Evolutionary conservation across 345 rosid species (phyloP).

Genomic region (Populus simonii): DNA sequence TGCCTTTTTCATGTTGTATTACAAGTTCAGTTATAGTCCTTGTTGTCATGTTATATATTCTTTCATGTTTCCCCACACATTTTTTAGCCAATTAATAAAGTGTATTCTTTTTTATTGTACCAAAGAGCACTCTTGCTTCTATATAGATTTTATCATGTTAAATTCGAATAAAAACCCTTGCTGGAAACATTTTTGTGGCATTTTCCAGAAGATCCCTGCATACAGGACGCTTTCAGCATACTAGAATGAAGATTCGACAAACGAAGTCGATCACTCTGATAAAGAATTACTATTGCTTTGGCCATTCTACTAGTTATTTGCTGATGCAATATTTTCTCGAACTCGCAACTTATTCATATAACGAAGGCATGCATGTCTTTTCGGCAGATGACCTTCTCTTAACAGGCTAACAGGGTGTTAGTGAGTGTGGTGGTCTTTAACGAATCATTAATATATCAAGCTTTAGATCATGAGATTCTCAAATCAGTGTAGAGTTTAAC

Average conservation of each 20-base stretch:
- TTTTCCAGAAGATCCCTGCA: not conserved
- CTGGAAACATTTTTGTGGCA: not conserved
- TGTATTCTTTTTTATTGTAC: not conserved
- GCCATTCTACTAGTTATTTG: not conserved
- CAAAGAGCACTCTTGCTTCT: too few species aligned
- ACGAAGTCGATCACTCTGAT: not conserved
- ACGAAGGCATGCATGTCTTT: not conserved
- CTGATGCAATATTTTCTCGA: not conserved
- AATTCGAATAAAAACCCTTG: not conserved
- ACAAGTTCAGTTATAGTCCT: not conserved
- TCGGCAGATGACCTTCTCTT: too few species aligned
- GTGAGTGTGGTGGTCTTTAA: too few species aligned
- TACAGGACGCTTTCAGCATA: not conserved
- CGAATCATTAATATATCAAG: too few species aligned
- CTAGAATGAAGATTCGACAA: not conserved
- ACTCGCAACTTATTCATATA: not conserved
- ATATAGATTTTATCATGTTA: too few species aligned
- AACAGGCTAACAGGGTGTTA: too few species aligned
- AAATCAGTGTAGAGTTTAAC: too few species aligned
- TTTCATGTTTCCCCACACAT: not conserved
- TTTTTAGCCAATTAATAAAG: not conserved
- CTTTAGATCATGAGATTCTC: too few species aligned
- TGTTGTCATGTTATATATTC: not conserved
- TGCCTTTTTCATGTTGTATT: constrained; percentile 1
- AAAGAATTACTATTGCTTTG: not conserved